Evolutionary conservation across 169 alveolate genomes (phyloP), one percentile per base, ranked within the genome.

Genomic region (Eimeria maxima): DNA sequence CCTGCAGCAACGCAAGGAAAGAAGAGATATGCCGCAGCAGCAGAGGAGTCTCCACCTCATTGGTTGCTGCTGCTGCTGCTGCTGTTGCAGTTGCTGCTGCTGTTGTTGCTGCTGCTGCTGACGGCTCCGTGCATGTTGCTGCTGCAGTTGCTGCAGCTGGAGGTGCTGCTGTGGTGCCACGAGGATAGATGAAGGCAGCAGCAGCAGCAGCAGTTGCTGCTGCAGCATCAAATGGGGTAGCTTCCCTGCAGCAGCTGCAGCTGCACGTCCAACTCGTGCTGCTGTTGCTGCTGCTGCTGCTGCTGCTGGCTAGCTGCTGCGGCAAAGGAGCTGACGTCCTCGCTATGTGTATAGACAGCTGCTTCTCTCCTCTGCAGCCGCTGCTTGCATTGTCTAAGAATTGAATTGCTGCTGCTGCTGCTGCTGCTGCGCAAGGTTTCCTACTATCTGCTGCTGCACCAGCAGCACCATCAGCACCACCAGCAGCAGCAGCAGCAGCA

Each of bases 341-440:
- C 29, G 92, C 92, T 10, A 57, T 33, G 76, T 53, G 74, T 27
- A 84, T 55, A 24, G 67, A 57, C 10, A 84, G 55, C 18, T 38
- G 38, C 76, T 84, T 84, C 57, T 53, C 71, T 33, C 60, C 76
- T 24, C 92, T n/a, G 76, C 92, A 84, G 92, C 92, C 92, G 57
- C 92, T 84, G 53, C 33, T 16, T 8, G 92, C 55, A 0, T 53
- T 57, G 50, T 74, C 84, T 13, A 74, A 50, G 50, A 27, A 74
- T 5, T 53, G 92, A 20, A 84, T n/a, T 24, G 92, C 92, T 18
- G 78, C 57, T 29, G 76, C 76, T 27, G 92, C 92, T 53, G 60
- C 60, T 53, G 60, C 60, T 53, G 60, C 60, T 53, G 60, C 60
- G 2, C 60, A 53, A 0, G 60, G 60, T 14, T 11, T 53, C 60